phyloP scores from a whole-genome alignment of 257 asterid genomes.

The Henckelia pumila region DNA sequence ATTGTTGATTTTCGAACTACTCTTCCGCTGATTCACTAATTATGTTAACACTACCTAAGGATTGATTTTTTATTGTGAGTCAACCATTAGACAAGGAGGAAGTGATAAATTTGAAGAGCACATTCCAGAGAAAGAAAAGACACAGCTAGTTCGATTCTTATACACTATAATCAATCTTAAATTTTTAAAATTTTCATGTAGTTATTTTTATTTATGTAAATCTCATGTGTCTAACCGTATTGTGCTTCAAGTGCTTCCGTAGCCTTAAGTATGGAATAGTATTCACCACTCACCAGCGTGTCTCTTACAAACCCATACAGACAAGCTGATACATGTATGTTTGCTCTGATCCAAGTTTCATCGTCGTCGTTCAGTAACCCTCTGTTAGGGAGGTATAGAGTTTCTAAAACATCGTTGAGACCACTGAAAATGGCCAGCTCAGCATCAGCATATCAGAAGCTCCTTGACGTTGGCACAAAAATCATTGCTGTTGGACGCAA shows the following conservation, averaged over 20 bases:
- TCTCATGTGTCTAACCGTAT: too few relatives aligned
- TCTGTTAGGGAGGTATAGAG: constrained; percentile 11
- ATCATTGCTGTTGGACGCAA: constrained; percentile 94
- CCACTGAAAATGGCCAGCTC: constrained; percentile 57
- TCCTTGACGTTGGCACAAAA: constrained; percentile 69
- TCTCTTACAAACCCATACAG: not conserved
- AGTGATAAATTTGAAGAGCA: not conserved
- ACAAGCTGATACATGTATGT: constrained; percentile 22
- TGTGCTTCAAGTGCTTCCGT: not conserved
- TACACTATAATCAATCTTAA: not conserved
- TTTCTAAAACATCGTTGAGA: constrained; percentile 10
- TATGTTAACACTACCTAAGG: too few relatives aligned
- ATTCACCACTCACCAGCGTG: not conserved
- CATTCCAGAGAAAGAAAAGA: not conserved
- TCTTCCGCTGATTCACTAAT: too few relatives aligned
- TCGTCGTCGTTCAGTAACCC: constrained; percentile 23
- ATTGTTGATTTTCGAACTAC: too few relatives aligned
- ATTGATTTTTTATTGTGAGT: not conserved
- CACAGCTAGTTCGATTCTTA: not conserved
- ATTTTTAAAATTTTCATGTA: too few relatives aligned
- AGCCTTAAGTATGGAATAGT: too few relatives aligned
- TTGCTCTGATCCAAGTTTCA: constrained; percentile 25
- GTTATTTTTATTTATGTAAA: not conserved
- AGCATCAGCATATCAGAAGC: constrained; percentile 63
- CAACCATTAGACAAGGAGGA: not conserved